Conservation (phyloP, 129 eudicot species). For the Escallonia herrerae region DNA sequence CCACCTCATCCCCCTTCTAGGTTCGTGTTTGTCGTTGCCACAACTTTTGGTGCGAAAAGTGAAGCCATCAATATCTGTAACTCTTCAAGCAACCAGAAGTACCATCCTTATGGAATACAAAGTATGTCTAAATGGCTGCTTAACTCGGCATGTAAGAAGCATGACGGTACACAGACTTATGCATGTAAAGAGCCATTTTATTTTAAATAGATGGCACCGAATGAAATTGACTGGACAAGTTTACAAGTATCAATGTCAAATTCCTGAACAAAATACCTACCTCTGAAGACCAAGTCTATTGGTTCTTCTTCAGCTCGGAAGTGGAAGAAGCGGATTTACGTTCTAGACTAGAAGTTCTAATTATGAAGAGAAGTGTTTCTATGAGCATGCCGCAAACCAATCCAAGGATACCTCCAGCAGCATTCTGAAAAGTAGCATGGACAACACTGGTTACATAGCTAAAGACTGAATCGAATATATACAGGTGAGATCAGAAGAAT, state of each 20-base stretch:
- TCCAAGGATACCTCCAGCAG: conserved; percentile 94
- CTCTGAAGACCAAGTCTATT: conserved; percentile 31
- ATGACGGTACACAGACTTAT: too few relatives aligned
- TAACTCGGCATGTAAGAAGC: too few relatives aligned
- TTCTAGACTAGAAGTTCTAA: conserved; percentile 47
- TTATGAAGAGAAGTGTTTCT: conserved; percentile 82
- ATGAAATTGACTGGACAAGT: not conserved
- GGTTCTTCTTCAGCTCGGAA: conserved; percentile 58
- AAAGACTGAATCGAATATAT: not conserved
- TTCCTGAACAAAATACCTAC: conserved; percentile 1
- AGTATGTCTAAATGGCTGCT: too few relatives aligned
- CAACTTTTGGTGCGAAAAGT: too few relatives aligned
- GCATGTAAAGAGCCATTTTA: too few relatives aligned
- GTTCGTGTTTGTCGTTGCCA: too few relatives aligned
- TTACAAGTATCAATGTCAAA: not conserved
- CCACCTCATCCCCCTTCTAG: too few relatives aligned
- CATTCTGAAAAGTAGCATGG: conserved; percentile 40
- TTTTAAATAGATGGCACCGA: too few relatives aligned
- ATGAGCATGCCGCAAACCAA: conserved; percentile 77
- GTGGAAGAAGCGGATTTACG: conserved; percentile 29
- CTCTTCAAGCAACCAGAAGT: too few relatives aligned
- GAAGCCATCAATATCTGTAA: too few relatives aligned
- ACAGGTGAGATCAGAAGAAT: not conserved
- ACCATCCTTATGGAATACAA: too few relatives aligned
- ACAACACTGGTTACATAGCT: too few relatives aligned